Evolutionary conservation across 2,329 filamentous ascomycete species (phyloP).

Genomic region (Colletotrichum noveboracense): DNA sequence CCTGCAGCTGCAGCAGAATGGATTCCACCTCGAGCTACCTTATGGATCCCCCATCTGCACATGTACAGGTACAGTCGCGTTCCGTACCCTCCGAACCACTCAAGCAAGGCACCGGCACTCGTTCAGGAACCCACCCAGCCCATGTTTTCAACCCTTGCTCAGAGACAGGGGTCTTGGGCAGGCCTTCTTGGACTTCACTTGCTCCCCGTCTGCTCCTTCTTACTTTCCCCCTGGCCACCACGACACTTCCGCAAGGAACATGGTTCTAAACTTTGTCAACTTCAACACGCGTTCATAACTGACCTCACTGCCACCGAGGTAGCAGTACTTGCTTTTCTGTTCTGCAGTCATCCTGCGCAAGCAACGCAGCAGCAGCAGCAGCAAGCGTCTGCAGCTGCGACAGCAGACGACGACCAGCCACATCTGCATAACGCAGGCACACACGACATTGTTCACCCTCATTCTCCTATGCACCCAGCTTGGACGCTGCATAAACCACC

Average conservation of each 20-base stretch:
- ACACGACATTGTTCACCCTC: neutral
- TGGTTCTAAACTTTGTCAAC: constrained; percentile 1
- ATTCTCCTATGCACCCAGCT: neutral
- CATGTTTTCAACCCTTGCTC: constrained; percentile 12
- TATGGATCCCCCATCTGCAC: neutral
- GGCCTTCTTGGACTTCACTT: constrained; percentile 13
- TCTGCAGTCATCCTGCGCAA: neutral
- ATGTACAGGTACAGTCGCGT: constrained; percentile 8
- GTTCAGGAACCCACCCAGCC: constrained; percentile 17
- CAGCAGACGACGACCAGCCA: neutral
- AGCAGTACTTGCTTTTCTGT: neutral
- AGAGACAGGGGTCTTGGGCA: neutral
- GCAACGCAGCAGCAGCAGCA: neutral
- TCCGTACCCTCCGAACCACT: constrained; percentile 13
- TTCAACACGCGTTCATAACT: neutral
- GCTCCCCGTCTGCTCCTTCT: neutral
- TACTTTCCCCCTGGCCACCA: neutral
- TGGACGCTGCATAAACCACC: neutral
- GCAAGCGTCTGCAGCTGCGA: neutral
- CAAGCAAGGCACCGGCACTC: constrained; percentile 20
- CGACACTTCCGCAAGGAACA: constrained; percentile 1
- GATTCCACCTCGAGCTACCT: neutral
- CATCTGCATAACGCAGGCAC: neutral
- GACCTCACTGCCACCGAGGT: neutral
- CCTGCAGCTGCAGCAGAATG: constrained; percentile 7